Evolutionary conservation across 139 green algal species (phyloP).

Genomic region (Pleodorina starrii): DNA sequence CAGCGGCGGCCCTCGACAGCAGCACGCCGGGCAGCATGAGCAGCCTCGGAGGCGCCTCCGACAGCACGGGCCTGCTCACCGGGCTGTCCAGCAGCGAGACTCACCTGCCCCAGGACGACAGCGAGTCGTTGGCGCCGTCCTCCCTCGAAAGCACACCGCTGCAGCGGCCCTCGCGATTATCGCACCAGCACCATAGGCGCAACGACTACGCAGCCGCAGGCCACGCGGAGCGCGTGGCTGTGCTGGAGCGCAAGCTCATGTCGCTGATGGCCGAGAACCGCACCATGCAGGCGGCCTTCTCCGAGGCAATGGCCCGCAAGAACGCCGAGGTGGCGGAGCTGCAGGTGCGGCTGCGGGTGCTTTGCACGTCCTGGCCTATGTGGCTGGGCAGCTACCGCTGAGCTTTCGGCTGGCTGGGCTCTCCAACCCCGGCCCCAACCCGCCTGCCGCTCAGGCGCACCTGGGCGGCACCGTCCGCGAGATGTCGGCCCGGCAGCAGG

Average conservation of each 20-base stretch:
- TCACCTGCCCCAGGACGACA: neutral
- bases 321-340: conserved; percentile 52
- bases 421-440: too few relatives aligned
- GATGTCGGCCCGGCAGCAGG: conserved; percentile 51
- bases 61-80: neutral
- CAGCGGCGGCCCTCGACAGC: neutral
- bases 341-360: too few relatives aligned
- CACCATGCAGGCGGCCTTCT: conserved; percentile 30
- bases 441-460: neutral
- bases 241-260: conserved; percentile 54
- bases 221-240: neutral
- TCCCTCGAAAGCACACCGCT: conserved; percentile 13
- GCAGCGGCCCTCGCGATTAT: neutral
- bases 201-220: neutral
- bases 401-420: neutral
- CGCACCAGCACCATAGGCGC: neutral
- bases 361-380: too few relatives aligned
- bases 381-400: neutral
- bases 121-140: neutral
- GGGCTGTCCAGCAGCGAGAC: neutral
- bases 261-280: conserved; percentile 59
- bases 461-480: conserved; percentile 34
- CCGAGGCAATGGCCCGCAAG: conserved; percentile 31
- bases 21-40: conserved; percentile 4
- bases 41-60: conserved; percentile 15